Base-by-base conservation (phyloP, 2,329 filamentous ascomycete species). In the Penicillium sp. region DNA sequence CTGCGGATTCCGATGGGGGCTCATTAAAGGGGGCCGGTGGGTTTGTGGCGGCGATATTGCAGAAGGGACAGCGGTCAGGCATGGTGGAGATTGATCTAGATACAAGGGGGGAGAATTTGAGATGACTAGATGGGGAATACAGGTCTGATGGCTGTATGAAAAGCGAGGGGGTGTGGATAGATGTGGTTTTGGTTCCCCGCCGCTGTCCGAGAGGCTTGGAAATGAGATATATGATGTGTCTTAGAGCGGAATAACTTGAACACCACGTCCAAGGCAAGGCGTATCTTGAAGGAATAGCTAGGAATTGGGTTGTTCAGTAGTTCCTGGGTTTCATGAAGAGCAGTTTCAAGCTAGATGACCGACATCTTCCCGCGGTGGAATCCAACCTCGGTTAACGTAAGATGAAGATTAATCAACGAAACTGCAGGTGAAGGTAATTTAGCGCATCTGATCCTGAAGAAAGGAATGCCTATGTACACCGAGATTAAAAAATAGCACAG, bases 1-100 rank as follows among this genome's bases (percentile, higher is more conserved):
- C 33, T 35, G 26, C 44, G 50, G 67, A 70, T 59, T 16, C 68
- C 55, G 19, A 65, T 62, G 52, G 71, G 55, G 37, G 60, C 57
- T 47, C 68, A 60, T n/a, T 68, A 65, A 47, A 60, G 21, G 68
- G 59, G 35, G 67, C 58, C 14, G 77, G 70, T 10, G 80, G 79
- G 65, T 83, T 83, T 33, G 82, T 76, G 35, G 72, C 63, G 22
- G 83, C 79, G 60, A 86, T 86, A 56, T 70, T 77, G 75, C 84
- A 87, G 70, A 87, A 87, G 16, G 84, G 81, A 67, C 84, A 87
- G 45, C 60, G 46, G 43, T 62, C 47, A 48, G 55, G 53, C 61
- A 67, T 69, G 27, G 35, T 37, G 3, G 24, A 45, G 33, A 45
- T 11, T 39, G 31, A 3, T 43, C 11, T 21, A 27, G 19, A 35